Base-by-base conservation (phyloP, 176 grass and related monocot genomes). In the Echinochloa phyllopogon region DNA sequence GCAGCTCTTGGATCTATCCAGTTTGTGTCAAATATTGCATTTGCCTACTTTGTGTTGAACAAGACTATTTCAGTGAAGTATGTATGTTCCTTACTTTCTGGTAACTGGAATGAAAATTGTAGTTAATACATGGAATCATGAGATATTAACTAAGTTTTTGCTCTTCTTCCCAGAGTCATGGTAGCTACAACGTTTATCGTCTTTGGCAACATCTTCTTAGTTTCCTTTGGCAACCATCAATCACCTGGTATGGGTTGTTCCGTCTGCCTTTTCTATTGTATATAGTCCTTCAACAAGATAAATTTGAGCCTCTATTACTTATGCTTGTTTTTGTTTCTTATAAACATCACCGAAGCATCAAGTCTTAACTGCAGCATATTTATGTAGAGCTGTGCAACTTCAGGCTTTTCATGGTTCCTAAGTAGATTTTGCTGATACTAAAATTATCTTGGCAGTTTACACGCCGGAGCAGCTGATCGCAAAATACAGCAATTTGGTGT, bases 1-100 rank as follows among this genome's bases (percentile, higher is more conserved):
- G 96, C 96, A 66, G 96, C 96, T 89, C 88, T 98, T 68, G 96
- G 96, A 80, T 98, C 96, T 65, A 95, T 98, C 80, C 96, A 98
- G 75, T 98, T 98, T 84, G 86, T 98, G 76, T 98, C 93, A 45
- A 98, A 98, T 78, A 95, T 98, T 87, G 89, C 89, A 87, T 94
- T 98, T 95, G 93, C 96, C 55, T 98, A 92, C 76, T 92, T 98
- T 94, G 91, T 98, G 29, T 86, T 98, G 83, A 94, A 88, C 83
- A 98, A 98, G 89, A 95, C 80, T 29, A 90, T 98, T 50, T 86
- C 93, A 45, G 87, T 94, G 76, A 98, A 95, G 96, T 98, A 94
- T 82, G 93, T 71, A 45, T 72, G 70, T 89, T 94, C 66, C 64
- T 85, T 23, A 50, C 74, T 86, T 90, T 10, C 69, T 65, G 40